Base-by-base conservation (phyloP, 2,329 filamentous ascomycete genomes). In the Aaosphaeria pasadenensis region DNA sequence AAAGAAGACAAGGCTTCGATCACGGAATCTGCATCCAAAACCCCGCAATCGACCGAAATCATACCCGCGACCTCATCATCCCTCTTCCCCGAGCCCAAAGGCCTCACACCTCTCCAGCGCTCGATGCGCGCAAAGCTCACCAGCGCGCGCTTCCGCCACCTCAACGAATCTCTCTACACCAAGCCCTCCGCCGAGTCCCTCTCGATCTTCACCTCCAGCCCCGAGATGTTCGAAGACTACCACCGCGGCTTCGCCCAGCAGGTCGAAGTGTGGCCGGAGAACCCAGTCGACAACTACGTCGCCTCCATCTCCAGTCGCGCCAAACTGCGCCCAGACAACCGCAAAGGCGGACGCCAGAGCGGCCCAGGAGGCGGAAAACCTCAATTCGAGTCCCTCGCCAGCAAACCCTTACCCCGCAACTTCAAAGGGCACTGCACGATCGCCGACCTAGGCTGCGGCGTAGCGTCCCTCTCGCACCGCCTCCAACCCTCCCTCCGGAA, bases 81-180 rank as follows among this genome's bases (percentile, higher is more conserved):
- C 40, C 62, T 67, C 28, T 65, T 55, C 44, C 59, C 48, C 31
- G 60, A 71, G 43, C 71, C 72, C 11, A 66, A 76, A 17, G 89
- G 88, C 59, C 83, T 99, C 63, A 99, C 94, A 1, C 91, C 94
- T 4, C 84, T 99, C 48, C 94, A 99, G 77, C 84, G 87, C 47
- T 85, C 89, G 4, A 99, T 99, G 94, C 86, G 89, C 52, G 87
- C 91, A 66, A 99, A 99, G 77, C 85, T 99, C 54, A 81, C 95
- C 53, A 95, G 91, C 7, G 91, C 94, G 1, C 91, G 94, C 49
- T 99, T 99, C 81, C 90, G 94, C 55, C 91, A 97, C 72, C 84
- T 99, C 52, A 99, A 99, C 71, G 88, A 99, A 75, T 92, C 90
- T 0, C 85, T 99, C 11, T 99, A 99, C 75, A 97, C 92, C 4